Evolutionary conservation across 2,329 filamentous ascomycete species (phyloP).

Genomic region (Verticillium nubilum): DNA sequence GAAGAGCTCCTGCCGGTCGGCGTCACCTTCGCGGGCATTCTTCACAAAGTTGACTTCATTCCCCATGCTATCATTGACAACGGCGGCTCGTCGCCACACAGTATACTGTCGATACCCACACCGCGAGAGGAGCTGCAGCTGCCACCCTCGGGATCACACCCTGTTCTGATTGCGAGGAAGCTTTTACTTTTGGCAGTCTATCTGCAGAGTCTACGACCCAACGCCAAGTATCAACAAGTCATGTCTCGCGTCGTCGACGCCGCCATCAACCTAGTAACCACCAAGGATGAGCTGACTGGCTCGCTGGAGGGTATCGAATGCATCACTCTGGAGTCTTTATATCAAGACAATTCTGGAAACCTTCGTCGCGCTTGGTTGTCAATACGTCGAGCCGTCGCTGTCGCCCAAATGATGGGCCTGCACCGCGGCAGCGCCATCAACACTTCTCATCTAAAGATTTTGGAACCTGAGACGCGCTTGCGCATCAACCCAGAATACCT

Average conservation of each 20-base stretch:
- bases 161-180: constrained; percentile 39
- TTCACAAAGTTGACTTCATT: background rate
- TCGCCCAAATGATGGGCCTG: constrained; percentile 46
- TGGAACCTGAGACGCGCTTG: constrained; percentile 22
- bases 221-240: constrained; percentile 15
- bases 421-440: constrained; percentile 21
- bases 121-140: constrained; percentile 21
- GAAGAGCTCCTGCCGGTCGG: constrained; percentile 12
- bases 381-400: constrained; percentile 40
- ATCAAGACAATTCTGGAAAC: constrained; percentile 47
- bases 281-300: constrained; percentile 45
- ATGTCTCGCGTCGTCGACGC: constrained; percentile 26
- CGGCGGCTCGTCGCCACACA: background rate
- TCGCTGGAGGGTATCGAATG: constrained; percentile 49
- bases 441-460: constrained; percentile 24
- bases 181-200: constrained; percentile 40
- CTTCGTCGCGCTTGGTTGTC: constrained; percentile 49
- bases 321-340: constrained; percentile 40
- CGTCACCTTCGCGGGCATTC: background rate
- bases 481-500: constrained; percentile 20
- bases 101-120: constrained; percentile 12
- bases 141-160: constrained; percentile 29
- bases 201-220: constrained; percentile 38
- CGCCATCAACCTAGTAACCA: constrained; percentile 34
- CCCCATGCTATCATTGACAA: background rate